Conservation (phyloP, 2,329 filamentous ascomycete genomes). For the Pestalotiopsis sp. region DNA sequence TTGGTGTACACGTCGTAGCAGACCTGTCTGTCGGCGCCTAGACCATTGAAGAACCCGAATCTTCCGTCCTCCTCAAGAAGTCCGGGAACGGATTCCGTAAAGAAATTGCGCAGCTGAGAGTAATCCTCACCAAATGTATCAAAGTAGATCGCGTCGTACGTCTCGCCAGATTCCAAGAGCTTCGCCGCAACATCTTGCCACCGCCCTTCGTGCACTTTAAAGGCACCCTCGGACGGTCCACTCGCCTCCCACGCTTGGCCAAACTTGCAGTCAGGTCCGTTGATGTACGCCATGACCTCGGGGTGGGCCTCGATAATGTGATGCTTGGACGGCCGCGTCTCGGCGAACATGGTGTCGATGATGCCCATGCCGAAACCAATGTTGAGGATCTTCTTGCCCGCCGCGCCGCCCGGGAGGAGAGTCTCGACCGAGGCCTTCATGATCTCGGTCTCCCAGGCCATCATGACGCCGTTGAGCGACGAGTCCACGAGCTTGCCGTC, state of each 20-base stretch:
- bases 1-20: constrained; percentile 97
- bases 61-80: constrained; percentile 72
- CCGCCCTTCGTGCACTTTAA: constrained; percentile 70
- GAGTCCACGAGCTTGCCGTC: constrained; percentile 72
- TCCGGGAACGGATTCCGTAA: constrained; percentile 82
- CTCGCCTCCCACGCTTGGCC: constrained; percentile 56
- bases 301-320: constrained; percentile 89
- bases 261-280: constrained; percentile 49
- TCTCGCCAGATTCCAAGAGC: constrained; percentile 67
- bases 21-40: constrained; percentile 88
- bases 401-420: constrained; percentile 47
- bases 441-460: constrained; percentile 88
- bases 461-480: constrained; percentile 86
- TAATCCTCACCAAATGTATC: constrained; percentile 98
- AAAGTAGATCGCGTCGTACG: constrained; percentile 91
- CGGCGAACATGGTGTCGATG: constrained; percentile 75
- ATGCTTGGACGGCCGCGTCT: constrained; percentile 67
- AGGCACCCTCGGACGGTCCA: constrained; percentile 66
- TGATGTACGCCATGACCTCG: constrained; percentile 70
- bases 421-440: constrained; percentile 77
- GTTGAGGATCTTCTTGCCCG: constrained; percentile 74
- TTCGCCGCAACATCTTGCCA: constrained; percentile 82
- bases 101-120: constrained; percentile 80
- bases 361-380: constrained; percentile 93
- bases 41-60: constrained; percentile 88